Conservation (phyloP, 306 rosid genomes). For the Myrica gale region DNA sequence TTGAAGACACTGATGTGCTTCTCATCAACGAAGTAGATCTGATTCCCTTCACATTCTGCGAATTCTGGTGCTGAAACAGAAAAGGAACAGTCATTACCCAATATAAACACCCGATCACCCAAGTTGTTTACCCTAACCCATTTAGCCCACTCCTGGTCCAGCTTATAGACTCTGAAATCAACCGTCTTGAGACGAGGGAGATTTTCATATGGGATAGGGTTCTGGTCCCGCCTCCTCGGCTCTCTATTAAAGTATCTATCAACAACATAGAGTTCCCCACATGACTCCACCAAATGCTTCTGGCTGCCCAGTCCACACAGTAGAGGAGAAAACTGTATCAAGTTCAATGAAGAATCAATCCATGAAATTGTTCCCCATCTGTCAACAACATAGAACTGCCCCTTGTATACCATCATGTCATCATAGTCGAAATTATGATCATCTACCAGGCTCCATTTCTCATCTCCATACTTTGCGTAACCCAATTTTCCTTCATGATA, state of each 20-base stretch:
- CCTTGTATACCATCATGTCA: slow-evolving; percentile 35
- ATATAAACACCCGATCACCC: slow-evolving; percentile 26
- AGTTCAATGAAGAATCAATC: slow-evolving; percentile 25
- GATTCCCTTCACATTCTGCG: slow-evolving; percentile 28
- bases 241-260: slow-evolving; percentile 24
- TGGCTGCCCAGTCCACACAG: slow-evolving; percentile 5
- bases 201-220: neutral
- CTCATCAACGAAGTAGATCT: slow-evolving; percentile 23
- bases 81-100: slow-evolving; percentile 27
- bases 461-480: slow-evolving; percentile 16
- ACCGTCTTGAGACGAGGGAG: neutral
- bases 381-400: slow-evolving; percentile 36
- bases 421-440: slow-evolving; percentile 16
- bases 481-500: neutral
- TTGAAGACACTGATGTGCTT: slow-evolving; percentile 6
- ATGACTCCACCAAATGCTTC: slow-evolving; percentile 39
- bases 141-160: slow-evolving; percentile 39
- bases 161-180: slow-evolving; percentile 30
- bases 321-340: slow-evolving; percentile 36
- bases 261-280: slow-evolving; percentile 40
- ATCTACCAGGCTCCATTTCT: slow-evolving; percentile 15
- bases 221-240: neutral
- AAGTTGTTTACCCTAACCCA: slow-evolving; percentile 33
- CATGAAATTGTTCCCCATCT: slow-evolving; percentile 33
- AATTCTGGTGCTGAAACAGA: slow-evolving; percentile 31